These are phyloP conservation scores for Auriscalpium orientale DNA, from an alignment of 768 basidiomycete genomes.

Conservation along the genomic window DNA sequence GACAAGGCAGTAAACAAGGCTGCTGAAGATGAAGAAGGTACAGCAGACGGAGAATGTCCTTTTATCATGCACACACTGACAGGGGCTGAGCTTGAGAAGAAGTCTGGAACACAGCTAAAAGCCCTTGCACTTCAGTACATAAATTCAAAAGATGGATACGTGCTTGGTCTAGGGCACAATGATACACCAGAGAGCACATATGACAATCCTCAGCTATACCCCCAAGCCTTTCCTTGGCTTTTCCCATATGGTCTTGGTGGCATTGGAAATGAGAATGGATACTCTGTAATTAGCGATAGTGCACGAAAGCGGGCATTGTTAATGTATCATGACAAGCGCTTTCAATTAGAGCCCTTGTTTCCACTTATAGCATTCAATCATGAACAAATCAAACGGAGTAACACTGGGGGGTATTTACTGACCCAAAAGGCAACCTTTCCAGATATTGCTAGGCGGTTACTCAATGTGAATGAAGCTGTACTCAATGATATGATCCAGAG, in stretches of 20 bases:
- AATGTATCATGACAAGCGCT: constrained; percentile 33
- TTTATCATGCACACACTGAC: constrained; percentile 32
- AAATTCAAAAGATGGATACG: constrained; percentile 15
- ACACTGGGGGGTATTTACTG: constrained; percentile 19
- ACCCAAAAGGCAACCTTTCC: constrained; percentile 4
- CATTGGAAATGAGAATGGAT: constrained; percentile 17
- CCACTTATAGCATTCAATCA: constrained; percentile 33
- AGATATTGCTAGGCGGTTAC: constrained; percentile 1
- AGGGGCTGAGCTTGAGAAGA: constrained; percentile 16
- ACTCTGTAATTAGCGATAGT: constrained; percentile 17
- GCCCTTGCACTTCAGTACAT: constrained; percentile 23
- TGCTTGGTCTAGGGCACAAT: constrained; percentile 25
- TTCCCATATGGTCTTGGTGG: constrained; percentile 35
- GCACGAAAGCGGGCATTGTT: constrained; percentile 22
- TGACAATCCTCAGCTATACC: constrained; percentile 28
- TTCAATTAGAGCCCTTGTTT: constrained; percentile 31
- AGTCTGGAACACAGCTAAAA: constrained; percentile 3
- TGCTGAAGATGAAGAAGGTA: constrained; percentile 22
- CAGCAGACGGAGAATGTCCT: constrained; percentile 24
- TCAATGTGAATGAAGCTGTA: background rate
- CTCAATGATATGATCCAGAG: constrained; percentile 1
- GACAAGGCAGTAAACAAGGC: constrained; percentile 18
- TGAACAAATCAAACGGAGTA: constrained; percentile 26
- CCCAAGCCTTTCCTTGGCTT: constrained; percentile 34
- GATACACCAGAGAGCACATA: constrained; percentile 23